Percentiles rank a stretch among this genome's conserved stretches.
phyloP scores from a whole-genome alignment of 768 basidiomycete genomes.

The Russula earlei region DNA sequence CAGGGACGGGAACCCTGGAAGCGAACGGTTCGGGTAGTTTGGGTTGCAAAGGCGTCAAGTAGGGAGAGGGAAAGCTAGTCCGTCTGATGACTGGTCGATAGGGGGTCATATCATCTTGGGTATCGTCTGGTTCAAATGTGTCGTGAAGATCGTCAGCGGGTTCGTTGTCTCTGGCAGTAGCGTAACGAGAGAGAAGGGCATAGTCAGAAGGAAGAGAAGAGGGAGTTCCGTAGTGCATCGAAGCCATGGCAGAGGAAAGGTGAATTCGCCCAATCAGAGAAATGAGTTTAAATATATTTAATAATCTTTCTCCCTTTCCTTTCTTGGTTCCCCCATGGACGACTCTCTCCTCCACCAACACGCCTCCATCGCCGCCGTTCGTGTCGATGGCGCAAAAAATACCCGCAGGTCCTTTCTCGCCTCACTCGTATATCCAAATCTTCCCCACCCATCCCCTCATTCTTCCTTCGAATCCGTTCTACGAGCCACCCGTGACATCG shows the following conservation, averaged over 20 bases:
- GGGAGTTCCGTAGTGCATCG: slow-evolving; percentile 41
- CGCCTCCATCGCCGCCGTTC: slow-evolving; percentile 63
- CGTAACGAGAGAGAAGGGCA: slow-evolving; percentile 47
- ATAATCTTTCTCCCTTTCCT: not conserved
- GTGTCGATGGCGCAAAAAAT: slow-evolving; percentile 63
- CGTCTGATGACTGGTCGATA: slow-evolving; percentile 9
- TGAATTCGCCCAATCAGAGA: no score
- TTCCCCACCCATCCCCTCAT: slow-evolving; percentile 25
- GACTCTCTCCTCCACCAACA: slow-evolving; percentile 41
- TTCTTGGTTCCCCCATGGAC: slow-evolving; percentile 10
- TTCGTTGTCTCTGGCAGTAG: slow-evolving; percentile 20
- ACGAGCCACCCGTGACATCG: slow-evolving; percentile 56
- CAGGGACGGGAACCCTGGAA: slow-evolving; percentile 22
- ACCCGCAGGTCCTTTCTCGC: slow-evolving; percentile 77
- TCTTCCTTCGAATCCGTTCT: slow-evolving; percentile 57
- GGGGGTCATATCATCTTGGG: not conserved
- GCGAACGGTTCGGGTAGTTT: slow-evolving; percentile 26
- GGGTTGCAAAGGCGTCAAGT: slow-evolving; percentile 32
- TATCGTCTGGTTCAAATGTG: not conserved
- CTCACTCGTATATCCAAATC: slow-evolving; percentile 64
- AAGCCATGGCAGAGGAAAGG: slow-evolving; percentile 26
- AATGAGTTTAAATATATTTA: no score
- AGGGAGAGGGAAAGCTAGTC: slow-evolving; percentile 28
- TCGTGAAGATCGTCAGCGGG: slow-evolving; percentile 4
- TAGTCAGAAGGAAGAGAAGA: slow-evolving; percentile 59